These are phyloP conservation scores for Pontederia crassipes DNA, from an alignment of 176 grass and related monocot genomes.

Conservation along the genomic window DNA sequence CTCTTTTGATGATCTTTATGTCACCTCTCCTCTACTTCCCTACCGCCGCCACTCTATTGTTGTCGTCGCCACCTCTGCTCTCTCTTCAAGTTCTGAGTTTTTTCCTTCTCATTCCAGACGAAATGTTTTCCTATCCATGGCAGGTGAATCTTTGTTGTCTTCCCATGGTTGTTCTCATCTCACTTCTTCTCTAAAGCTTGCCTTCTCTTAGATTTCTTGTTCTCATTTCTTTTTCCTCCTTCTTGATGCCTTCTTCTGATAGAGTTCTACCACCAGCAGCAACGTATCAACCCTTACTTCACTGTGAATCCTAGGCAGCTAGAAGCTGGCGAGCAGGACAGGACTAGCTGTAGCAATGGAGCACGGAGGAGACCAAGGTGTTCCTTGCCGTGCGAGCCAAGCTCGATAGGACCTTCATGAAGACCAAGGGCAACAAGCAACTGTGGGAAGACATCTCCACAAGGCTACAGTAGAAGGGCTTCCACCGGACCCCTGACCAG, in stretches of 20 bases:
- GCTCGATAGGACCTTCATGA: slow-evolving; percentile 65
- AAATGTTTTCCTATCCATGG: too few species aligned
- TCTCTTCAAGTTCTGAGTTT: too few species aligned
- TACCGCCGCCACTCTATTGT: too few species aligned
- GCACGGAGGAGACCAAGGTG: slow-evolving; percentile 53
- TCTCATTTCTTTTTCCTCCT: too few species aligned
- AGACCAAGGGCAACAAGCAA: slow-evolving; percentile 93
- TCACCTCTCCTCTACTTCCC: too few species aligned
- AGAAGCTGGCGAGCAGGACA: not conserved
- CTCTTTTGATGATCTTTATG: too few species aligned
- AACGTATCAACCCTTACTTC: slow-evolving; percentile 47
- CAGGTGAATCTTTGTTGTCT: too few species aligned
- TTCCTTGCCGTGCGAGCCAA: slow-evolving; percentile 71
- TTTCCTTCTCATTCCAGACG: too few species aligned
- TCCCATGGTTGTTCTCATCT: too few species aligned
- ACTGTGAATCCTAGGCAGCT: slow-evolving; percentile 20
- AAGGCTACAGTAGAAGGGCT: slow-evolving; percentile 46
- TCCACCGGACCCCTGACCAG: slow-evolving; percentile 76
- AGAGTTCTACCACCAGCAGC: slow-evolving; percentile 64
- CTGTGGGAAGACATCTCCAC: slow-evolving; percentile 71
- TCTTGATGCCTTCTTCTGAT: slow-evolving; percentile 17
- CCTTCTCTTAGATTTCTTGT: not conserved
- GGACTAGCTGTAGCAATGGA: slow-evolving; percentile 83
- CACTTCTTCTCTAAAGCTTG: not conserved
- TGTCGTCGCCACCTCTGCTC: too few species aligned